A percentile compares a stretch with the other conserved stretches of the same genome.
Conservation (phyloP, 192 early-diverging fungal genomes). For the Umbelopsis vinacea region DNA sequence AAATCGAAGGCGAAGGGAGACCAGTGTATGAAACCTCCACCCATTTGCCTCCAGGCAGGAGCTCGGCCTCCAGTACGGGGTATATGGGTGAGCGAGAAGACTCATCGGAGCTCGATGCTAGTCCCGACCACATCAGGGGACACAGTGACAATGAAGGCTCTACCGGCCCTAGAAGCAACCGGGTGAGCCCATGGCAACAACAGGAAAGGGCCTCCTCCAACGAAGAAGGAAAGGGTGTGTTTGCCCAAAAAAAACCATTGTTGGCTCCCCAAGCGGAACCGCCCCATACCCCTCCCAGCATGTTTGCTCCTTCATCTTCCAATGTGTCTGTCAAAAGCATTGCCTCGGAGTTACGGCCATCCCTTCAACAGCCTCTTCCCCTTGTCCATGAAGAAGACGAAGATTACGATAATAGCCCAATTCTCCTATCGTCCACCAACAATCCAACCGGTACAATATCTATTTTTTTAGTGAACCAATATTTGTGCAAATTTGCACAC, state of each 20-base stretch:
- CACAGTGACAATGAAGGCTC: not conserved
- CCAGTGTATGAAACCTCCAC: conserved; percentile 7
- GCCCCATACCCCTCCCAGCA: not conserved
- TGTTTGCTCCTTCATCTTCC: conserved; percentile 1
- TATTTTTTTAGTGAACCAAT: not conserved
- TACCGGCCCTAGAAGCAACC: not conserved
- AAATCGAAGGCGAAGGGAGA: not conserved
- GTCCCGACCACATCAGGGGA: not conserved
- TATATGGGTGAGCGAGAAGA: conserved; percentile 22
- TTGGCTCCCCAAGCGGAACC: not conserved
- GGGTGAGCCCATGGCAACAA: not conserved
- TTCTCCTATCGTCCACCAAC: not conserved
- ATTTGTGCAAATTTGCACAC: not conserved
- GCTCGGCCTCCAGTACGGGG: not conserved
- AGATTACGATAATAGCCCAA: not conserved
- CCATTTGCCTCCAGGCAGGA: conserved; percentile 6
- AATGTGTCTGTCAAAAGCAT: not conserved
- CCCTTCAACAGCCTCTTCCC: not conserved
- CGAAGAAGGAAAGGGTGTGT: conserved; percentile 8
- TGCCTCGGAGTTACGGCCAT: not conserved
- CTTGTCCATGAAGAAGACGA: conserved; percentile 1
- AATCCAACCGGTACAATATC: not conserved
- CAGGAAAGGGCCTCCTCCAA: not conserved
- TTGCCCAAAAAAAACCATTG: not conserved
- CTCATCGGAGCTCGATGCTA: not conserved